A percentile compares a stretch with the other conserved stretches of the same genome.
These are phyloP conservation scores for Cardamine occulta DNA, from an alignment of 345 rosid species.

Conservation along the genomic window DNA sequence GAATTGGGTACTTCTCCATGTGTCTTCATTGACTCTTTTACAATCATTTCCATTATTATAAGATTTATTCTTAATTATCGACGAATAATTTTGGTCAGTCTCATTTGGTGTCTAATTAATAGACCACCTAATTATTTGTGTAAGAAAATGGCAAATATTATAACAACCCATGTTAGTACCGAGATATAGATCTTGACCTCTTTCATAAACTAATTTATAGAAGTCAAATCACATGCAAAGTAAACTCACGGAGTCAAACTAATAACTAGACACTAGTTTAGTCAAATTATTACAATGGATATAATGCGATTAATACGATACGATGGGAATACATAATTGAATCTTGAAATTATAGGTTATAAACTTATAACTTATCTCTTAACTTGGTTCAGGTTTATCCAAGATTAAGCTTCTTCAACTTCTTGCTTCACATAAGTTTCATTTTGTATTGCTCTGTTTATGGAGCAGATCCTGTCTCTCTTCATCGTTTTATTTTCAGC, in stretches of 20 bases:
- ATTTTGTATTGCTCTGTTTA: no score
- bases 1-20: slow-evolving; percentile 40
- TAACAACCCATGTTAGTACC: background rate
- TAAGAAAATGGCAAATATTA: slow-evolving; percentile 4
- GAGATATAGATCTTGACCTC: slow-evolving; percentile 25
- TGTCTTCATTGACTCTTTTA: slow-evolving; percentile 31
- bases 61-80: background rate
- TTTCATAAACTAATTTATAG: background rate
- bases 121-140: slow-evolving; percentile 3
- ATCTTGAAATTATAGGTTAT: slow-evolving; percentile 14
- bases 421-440: no score
- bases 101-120: slow-evolving; percentile 24
- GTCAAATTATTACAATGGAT: slow-evolving; percentile 7
- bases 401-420: no score
- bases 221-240: slow-evolving; percentile 31
- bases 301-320: slow-evolving; percentile 1
- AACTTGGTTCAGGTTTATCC: no score
- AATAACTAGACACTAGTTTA: slow-evolving; percentile 5
- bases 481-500: no score
- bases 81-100: slow-evolving; percentile 25
- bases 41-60: background rate
- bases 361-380: no score
- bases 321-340: background rate
- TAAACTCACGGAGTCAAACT: slow-evolving; percentile 28
- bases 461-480: no score